Evolutionary conservation across 371 early-diverging fungal species (phyloP).

Genomic region (Apophysomyces elegans): DNA sequence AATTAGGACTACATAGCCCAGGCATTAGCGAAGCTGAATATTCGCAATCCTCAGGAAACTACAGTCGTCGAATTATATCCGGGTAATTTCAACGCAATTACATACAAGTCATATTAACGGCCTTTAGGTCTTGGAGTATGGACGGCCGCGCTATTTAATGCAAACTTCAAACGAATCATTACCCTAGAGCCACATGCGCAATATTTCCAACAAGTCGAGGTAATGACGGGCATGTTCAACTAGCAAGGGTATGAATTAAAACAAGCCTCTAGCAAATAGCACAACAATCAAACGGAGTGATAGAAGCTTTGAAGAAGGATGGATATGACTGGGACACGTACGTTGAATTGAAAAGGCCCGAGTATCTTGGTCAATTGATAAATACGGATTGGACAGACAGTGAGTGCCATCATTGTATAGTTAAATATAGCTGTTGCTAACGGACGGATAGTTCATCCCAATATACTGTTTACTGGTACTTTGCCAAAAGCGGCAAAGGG

Average conservation of each 20-base stretch:
- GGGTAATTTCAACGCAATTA: slow-evolving; percentile 24
- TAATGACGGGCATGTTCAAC: slow-evolving; percentile 1
- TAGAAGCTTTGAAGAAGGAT: slow-evolving; percentile 40
- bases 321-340: slow-evolving; percentile 57
- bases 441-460: slow-evolving; percentile 34
- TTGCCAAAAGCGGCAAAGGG: slow-evolving; percentile 44
- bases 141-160: slow-evolving; percentile 39
- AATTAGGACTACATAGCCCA: neutral
- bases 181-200: slow-evolving; percentile 35
- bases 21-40: slow-evolving; percentile 28
- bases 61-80: slow-evolving; percentile 51
- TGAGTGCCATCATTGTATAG: slow-evolving; percentile 11
- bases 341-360: slow-evolving; percentile 31
- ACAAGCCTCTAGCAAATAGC: slow-evolving; percentile 18
- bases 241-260: neutral
- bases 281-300: slow-evolving; percentile 10
- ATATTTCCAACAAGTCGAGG: slow-evolving; percentile 35
- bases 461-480: slow-evolving; percentile 50
- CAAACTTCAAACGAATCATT: slow-evolving; percentile 41
- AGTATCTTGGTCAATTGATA: slow-evolving; percentile 34
- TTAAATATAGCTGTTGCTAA: neutral
- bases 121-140: slow-evolving; percentile 46
- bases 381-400: slow-evolving; percentile 43
- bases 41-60: slow-evolving; percentile 23
- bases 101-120: neutral